Base-by-base conservation (phyloP, 768 basidiomycete genomes). In the Mycena galopus region DNA sequence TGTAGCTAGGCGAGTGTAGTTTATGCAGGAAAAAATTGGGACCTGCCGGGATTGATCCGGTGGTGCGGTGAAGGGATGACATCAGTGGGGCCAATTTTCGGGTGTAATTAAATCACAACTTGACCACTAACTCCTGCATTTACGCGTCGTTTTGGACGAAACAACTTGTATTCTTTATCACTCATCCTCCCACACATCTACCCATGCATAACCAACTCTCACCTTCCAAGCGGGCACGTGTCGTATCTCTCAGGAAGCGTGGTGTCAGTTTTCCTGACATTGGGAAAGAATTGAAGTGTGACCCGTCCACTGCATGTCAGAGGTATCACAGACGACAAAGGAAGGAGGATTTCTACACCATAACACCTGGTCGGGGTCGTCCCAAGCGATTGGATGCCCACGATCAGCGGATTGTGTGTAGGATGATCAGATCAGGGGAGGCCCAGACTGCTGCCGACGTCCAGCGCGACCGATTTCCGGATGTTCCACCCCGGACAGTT, bases 381-480 rank as follows among this genome's bases (percentile, higher is more conserved):
- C 56, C 56, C 30, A 57, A 57, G 56, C 30, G 29, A 32, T 23
- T 57, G 56, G 56, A 57, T 23, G n/a, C 30, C 56, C 19, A 32
- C 29, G 56, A 33, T 57, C 30, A 30, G 30, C 30, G 56, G 5
- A 57, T 57, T 57, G 56, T 27, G 10, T 59, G 33, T 19, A 8
- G 58, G 5, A 21, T 59, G 35, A 59, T 59, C 32, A 59, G 17
- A 59, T 59, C 35, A 14, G 35, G 32, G 23, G 10, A 39, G 58
- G 58, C 58, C 32, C 58, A 37, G 33, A 57, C 56, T 37, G 58
- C 56, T 37, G 58, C 58, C 17, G 58, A 59, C 35, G 33, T 59
- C 58, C 58, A 59, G 58, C 37, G 35, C 21, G 35, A n/a, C 21
- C 58, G 23, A 11, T 59, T 59, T 23, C 32, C 57, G 32, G 57